Evolutionary conservation across 192 early-diverging fungal species (phyloP), one percentile per base, ranked within the genome.

Genomic region (Backusella circina): DNA sequence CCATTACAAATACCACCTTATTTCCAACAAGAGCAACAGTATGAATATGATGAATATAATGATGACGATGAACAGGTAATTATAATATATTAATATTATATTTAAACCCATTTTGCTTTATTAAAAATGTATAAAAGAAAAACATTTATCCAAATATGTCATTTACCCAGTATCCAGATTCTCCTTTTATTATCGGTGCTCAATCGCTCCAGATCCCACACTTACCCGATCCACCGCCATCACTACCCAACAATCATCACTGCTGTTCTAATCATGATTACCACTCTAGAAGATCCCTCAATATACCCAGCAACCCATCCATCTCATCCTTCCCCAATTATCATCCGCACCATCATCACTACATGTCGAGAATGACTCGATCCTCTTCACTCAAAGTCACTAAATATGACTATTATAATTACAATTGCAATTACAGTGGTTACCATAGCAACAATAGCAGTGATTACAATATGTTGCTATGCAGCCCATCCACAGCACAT

Each of bases 201-300:
- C 65, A 67, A 0, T 67, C 65, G 35, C 65, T 67, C 16, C 65
- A 67, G 33, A 67, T 67, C 28, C 65, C 65, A 67, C 65, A 67
- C 65, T 30, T 67, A 61, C 54, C 54, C 54, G 54, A 61, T 61
- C 54, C 54, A 61, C 54, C 54, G 28, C 23, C 54, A 28, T 3
- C 54, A 26, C 12, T 61, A 61, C 54, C 21, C 50, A 51, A 28
- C 21, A 21, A 23, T 18, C n/a, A 23, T 9, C 21, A 57, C 26
- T 26, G 9, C 10, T 28, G 23, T 23, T 28, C 21, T 12, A 10
- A 61, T 28, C 9, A 10, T 28, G 54, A 28, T 28, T 26, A 61
- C 26, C 23, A 61, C 8, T 61, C 21, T 1, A 61, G 54, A 26
- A 26, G 54, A 61, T 61, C 54, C 26, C 54, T 61, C 3, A 61